phyloP scores from a whole-genome alignment of 2,329 filamentous ascomycete genomes.

The Aspergillus pseudonomiae region DNA sequence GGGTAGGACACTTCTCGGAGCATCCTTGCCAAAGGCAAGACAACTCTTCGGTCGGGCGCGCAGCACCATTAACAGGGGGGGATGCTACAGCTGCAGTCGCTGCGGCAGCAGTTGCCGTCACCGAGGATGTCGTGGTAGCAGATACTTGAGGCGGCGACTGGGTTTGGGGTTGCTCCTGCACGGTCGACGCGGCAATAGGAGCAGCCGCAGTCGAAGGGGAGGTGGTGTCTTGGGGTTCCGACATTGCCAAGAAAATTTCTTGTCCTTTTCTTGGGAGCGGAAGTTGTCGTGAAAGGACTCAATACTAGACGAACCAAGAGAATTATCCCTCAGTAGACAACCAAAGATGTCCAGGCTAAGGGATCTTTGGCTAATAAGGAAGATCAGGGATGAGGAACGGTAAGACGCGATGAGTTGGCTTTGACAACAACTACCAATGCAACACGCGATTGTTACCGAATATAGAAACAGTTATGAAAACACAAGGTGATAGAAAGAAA shows the following conservation, averaged over 20 bases:
- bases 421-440: conserved; percentile 4
- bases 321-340: not conserved
- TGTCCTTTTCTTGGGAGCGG: conserved; percentile 37
- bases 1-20: conserved; percentile 60
- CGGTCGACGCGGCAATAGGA: conserved; percentile 27
- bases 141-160: conserved; percentile 28
- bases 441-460: conserved; percentile 12
- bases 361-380: not conserved
- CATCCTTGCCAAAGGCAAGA: conserved; percentile 66
- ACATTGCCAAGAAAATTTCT: conserved; percentile 47
- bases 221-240: conserved; percentile 40
- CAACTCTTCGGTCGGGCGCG: conserved; percentile 41
- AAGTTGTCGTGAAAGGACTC: conserved; percentile 20
- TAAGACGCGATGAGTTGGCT: conserved; percentile 11
- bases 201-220: conserved; percentile 29
- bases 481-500: conserved; percentile 9
- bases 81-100: conserved; percentile 41
- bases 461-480: conserved; percentile 7
- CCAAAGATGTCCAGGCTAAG: conserved; percentile 6
- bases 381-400: not conserved
- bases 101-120: conserved; percentile 38
- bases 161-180: conserved; percentile 27
- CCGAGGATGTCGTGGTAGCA: conserved; percentile 32
- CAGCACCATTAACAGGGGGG: conserved; percentile 32
- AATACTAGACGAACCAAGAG: conserved; percentile 12